phyloP scores from a whole-genome alignment of 306 rosid genomes.

The Purshia tridentata region DNA sequence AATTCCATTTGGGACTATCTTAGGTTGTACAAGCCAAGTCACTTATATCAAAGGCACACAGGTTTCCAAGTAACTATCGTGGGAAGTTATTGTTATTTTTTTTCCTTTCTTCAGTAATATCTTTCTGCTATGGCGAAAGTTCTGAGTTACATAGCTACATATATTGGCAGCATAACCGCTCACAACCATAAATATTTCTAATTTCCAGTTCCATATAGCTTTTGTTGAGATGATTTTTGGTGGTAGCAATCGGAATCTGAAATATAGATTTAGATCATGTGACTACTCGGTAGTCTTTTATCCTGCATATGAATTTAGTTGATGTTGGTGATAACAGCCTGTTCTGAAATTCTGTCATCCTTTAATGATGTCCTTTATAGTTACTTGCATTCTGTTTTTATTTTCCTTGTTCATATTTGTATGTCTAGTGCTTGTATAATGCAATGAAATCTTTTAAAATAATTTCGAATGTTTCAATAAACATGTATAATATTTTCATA shows the following conservation, averaged over 20 bases:
- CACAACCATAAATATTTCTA: not conserved
- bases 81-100: not conserved
- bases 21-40: constrained; percentile 18
- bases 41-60: constrained; percentile 1
- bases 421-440: not conserved
- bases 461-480: not conserved
- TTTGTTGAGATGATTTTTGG: not conserved
- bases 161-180: constrained; percentile 17
- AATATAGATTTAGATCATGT: not conserved
- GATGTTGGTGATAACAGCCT: not conserved
- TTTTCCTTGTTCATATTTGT: not conserved
- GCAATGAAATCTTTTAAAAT: not conserved
- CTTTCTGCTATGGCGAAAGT: constrained; percentile 23
- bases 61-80: not conserved
- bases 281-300: not conserved
- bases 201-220: not conserved
- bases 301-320: not conserved
- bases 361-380: not conserved
- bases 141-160: constrained; percentile 20
- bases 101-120: not conserved
- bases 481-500: not conserved
- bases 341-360: not conserved
- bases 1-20: constrained; percentile 18
- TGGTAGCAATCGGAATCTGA: not conserved
- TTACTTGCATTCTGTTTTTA: not conserved